These are phyloP conservation scores for Hyaloscypha bicolor DNA, from an alignment of 495 filamentous ascomycete genomes.

Conservation along the genomic window DNA sequence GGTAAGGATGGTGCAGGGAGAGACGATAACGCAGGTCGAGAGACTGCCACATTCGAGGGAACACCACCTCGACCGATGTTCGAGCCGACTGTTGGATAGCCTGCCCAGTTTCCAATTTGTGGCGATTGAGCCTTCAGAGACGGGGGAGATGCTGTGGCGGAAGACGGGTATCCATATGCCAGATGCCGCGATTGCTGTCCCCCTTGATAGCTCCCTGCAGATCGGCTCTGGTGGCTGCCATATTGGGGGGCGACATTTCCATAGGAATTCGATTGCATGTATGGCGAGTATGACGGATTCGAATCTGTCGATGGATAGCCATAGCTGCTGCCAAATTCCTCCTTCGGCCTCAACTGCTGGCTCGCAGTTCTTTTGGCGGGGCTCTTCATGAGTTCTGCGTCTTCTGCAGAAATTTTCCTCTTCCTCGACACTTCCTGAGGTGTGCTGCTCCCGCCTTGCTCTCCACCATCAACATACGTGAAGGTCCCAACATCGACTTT, in stretches of 20 bases:
- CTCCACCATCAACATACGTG: conserved; percentile 61
- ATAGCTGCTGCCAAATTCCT: conserved; percentile 39
- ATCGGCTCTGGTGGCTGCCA: conserved; percentile 24
- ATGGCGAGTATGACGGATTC: conserved; percentile 32
- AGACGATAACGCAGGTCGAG: conserved; percentile 40
- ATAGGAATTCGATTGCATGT: conserved; percentile 41
- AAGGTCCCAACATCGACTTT: conserved; percentile 75
- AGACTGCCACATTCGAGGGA: conserved; percentile 44
- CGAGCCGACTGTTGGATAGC: conserved; percentile 42
- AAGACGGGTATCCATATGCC: conserved; percentile 43
- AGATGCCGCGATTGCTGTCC: conserved; percentile 43
- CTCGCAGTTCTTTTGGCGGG: conserved; percentile 37
- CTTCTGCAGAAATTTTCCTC: conserved; percentile 45
- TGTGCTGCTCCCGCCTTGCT: conserved; percentile 38
- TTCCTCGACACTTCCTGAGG: conserved; percentile 42
- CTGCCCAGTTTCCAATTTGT: conserved; percentile 44
- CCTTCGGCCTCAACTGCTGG: conserved; percentile 41
- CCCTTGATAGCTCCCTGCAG: conserved; percentile 38
- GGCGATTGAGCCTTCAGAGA: conserved; percentile 49
- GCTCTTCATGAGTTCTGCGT: conserved; percentile 35
- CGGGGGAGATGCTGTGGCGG: conserved; percentile 42
- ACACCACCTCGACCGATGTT: conserved; percentile 42
- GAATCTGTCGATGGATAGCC: conserved; percentile 33
- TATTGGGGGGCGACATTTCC: conserved; percentile 40
- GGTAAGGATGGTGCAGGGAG: conserved; percentile 30